Evolutionary conservation across 1,139 yeast genomes (phyloP), one percentile per base, ranked within the genome.

Genomic region (Pichia norvegensis): DNA sequence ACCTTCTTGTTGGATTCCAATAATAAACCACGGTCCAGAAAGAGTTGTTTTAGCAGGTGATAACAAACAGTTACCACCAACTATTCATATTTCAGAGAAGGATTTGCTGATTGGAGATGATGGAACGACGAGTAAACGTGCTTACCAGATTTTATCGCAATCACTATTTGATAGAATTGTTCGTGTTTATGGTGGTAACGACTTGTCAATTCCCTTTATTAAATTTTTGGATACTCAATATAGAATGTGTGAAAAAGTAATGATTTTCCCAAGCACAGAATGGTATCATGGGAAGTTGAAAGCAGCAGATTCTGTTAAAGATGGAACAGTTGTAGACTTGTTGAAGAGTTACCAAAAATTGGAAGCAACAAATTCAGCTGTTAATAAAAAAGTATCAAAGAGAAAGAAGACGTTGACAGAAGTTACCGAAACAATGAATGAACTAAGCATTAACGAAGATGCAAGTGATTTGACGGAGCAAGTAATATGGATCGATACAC

Each of bases 1-100:
- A 59, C 95, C 97, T 1, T 95, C 92, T 57, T 88, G 97, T 60
- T 90, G 97, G 97, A 87, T 92, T 29, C 97, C 98, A 0, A 53
- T 92, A n/a, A 69, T 86, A 16, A 74, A 83, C 55, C 68, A 76
- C 35, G 60, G 66, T 0, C 75, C 81, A 35, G 73, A 73, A 36
- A 72, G 80, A 49, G 63, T 90, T 29, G 77, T 90, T 1, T 74
- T 84, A 27, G 94, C 95, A 0, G 95, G 95, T 44, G 97, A 90
- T 60, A 85, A 87, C 59, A 78, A 81, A 68, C 97, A 90, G 63
- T 67, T 90, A 33, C 90, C 97, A 1, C 90, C 95, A 5, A 82
- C 90, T 0, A 72, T 84, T 7, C 82, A 82, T 46, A 67, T 75
- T 35, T 65, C 65, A 27, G 65, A 66, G 31, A 59, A 63, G 33